phyloP scores from a whole-genome alignment of 208 protist species.

The Acanthamoeba lenticulata region DNA sequence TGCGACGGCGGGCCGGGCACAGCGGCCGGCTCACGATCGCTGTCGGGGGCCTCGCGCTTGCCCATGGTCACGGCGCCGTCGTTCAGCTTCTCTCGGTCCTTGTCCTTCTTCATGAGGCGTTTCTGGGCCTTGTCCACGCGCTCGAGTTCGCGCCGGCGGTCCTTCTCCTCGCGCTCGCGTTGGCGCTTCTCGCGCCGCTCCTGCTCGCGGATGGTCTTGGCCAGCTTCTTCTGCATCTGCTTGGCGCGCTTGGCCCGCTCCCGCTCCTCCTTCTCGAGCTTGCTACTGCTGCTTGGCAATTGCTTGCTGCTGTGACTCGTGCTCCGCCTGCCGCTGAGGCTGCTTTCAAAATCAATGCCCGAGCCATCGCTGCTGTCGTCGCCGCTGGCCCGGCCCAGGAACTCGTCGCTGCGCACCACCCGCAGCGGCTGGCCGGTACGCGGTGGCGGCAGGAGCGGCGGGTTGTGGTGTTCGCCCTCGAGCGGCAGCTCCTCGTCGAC shows the following conservation, averaged over 20 bases:
- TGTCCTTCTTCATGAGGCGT: background rate
- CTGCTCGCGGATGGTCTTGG: background rate
- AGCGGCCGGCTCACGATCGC: background rate
- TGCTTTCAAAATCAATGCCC: background rate
- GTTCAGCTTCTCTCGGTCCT: background rate
- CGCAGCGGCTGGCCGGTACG: too few relatives aligned
- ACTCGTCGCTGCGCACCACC: background rate
- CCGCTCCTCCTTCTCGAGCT: background rate
- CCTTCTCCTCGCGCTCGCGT: background rate
- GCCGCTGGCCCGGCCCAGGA: background rate
- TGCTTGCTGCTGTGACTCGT: too few relatives aligned
- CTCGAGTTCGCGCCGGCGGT: background rate
- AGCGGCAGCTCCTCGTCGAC: too few relatives aligned
- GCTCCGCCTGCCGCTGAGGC: too few relatives aligned
- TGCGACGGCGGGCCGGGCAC: background rate
- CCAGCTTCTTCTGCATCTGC: background rate
- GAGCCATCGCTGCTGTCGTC: background rate
- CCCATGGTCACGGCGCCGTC: background rate
- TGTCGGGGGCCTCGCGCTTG: background rate
- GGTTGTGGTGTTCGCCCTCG: too few relatives aligned
- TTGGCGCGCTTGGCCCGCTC: background rate
- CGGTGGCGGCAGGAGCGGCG: too few relatives aligned
- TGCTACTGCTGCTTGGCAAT: too few relatives aligned
- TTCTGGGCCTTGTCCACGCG: too few relatives aligned
- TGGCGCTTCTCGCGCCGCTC: background rate